Evolutionary conservation across 2,329 filamentous ascomycete genomes (phyloP).

Genomic region (Penicillium frequentans): DNA sequence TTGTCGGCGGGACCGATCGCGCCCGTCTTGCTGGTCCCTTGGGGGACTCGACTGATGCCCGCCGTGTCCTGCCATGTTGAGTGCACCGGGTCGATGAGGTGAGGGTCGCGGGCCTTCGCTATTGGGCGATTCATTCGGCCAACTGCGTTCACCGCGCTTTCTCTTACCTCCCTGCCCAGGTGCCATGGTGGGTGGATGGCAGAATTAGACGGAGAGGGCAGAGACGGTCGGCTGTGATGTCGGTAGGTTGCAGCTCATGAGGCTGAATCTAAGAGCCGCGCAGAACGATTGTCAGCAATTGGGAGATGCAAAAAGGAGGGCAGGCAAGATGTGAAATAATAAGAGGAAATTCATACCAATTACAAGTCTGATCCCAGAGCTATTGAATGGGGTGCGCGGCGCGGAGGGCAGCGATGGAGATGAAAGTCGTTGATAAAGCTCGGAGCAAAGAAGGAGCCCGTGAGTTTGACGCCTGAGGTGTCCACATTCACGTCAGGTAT

Average conservation of each 20-base stretch:
- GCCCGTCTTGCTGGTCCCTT: slow-evolving; percentile 39
- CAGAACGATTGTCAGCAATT: slow-evolving; percentile 13
- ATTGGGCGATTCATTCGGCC: slow-evolving; percentile 41
- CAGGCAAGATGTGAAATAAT: not conserved
- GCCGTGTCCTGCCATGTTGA: slow-evolving; percentile 54
- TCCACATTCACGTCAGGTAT: slow-evolving; percentile 1
- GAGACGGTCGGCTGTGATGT: slow-evolving; percentile 26
- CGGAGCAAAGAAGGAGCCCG: slow-evolving; percentile 9
- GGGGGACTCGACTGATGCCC: slow-evolving; percentile 35
- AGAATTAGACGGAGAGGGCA: slow-evolving; percentile 28
- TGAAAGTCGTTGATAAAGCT: slow-evolving; percentile 19
- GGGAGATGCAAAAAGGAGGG: not conserved
- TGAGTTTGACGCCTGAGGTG: slow-evolving; percentile 17
- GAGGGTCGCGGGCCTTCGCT: slow-evolving; percentile 45
- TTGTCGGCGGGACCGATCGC: slow-evolving; percentile 40
- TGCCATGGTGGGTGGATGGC: slow-evolving; percentile 47
- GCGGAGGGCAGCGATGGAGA: slow-evolving; percentile 12
- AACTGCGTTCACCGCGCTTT: slow-evolving; percentile 51
- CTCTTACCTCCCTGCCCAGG: slow-evolving; percentile 54
- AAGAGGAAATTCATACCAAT: slow-evolving; percentile 14
- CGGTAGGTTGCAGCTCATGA: slow-evolving; percentile 34
- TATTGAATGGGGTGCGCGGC: slow-evolving; percentile 1
- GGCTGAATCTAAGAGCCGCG: slow-evolving; percentile 19
- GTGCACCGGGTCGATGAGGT: slow-evolving; percentile 47
- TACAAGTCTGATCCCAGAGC: slow-evolving; percentile 5